Evolutionary conservation across 495 filamentous ascomycete species (phyloP), one percentile per base, ranked within the genome.

Genomic region (Penicillium mononematosum): DNA sequence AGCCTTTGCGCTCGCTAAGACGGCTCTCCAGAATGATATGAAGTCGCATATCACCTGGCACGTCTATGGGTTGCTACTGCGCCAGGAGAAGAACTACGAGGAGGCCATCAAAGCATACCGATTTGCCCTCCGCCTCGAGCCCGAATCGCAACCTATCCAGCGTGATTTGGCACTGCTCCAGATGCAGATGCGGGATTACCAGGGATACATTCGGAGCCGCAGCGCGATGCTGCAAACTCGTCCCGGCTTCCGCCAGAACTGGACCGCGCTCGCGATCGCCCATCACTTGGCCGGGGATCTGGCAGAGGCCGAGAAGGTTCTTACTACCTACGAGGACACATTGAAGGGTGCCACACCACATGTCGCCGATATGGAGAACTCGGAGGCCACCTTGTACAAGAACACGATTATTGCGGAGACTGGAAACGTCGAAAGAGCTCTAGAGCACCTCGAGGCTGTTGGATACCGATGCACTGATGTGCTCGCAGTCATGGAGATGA

Each of bases 41-140:
- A 96, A 92, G 75, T 96, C 92, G 59, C 95, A 98, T 72, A 91
- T 98, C 62, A 97, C 92, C 77, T 99, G 94, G 94, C 94, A 99
- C 72, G 95, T 99, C 38, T 98, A 98, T 66, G 94, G 94, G n/a
- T 75, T 99, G 56, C 81, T 99, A 39, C 97, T 92, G 71, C 85
- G 93, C 29, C 85, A 90, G 25, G 84, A 86, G 63, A 98, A 98
- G 82, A 97, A 98, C 77, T 97, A 92, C 57, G 93, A 96, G 72
- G 94, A 98, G 75, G 92, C 95, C 6, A 96, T 97, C 76, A 98
- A 97, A 78, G 94, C 94, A 44, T 99, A 99, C 78, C 92, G 92
- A 63, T 95, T 92, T 70, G 94, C 94, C 9, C 73, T 99, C 63
- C 85, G 83, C 72, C 83, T 97, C 45, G 93, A 99, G 64, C 93